Base-by-base conservation (phyloP, 345 rosid species). In the Lumnitzera racemosa region DNA sequence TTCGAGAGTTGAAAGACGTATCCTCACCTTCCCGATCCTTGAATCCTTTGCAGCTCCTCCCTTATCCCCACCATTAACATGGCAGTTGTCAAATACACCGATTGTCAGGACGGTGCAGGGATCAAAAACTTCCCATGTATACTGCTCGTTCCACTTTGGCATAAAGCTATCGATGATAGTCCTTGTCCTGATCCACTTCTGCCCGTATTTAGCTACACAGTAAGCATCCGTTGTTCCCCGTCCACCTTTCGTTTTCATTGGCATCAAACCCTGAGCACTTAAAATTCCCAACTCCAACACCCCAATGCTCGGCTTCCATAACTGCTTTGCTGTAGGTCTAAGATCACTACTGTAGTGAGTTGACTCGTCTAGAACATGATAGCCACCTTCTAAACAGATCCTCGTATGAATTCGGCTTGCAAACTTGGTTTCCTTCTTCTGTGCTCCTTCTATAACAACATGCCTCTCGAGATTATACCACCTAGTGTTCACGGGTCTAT, bases 281-380 rank as follows among this genome's bases (percentile, higher is more conserved):
- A 83, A 57, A 61, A 81, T 76, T 23, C 86, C 89, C 5, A 81
- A 46, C 77, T 83, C 86, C 57, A 83, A 51, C 12, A 67, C 53
- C 20, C 89, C 89, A 12, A 81, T 73, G 31, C 55, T 51, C 15
- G 49, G 17, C 62, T 75, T 73, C 82, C 75, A 72, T 12, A 81
- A 70, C 56, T 47, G 64, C 31, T 62, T 75, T 0, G 84, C 75
- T 0, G 81, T 71, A 11, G 86, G 74, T 24, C 74, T 70, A 12
- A 81, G 73, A 70, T 83, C 89, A 20, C 86, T 78, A 56, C 79
- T 72, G 66, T 76, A 65, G 48, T 64, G 61, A 0, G 80, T 72
- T 6, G 86, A 70, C 59, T 81, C 89, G 13, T 81, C 84, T 11
- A 84, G 59, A 31, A 84, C 89, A 52, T 84, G 84, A 56, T 83